Conservation (phyloP, 495 filamentous ascomycete genomes). For the Hypoxylon trugodes region DNA sequence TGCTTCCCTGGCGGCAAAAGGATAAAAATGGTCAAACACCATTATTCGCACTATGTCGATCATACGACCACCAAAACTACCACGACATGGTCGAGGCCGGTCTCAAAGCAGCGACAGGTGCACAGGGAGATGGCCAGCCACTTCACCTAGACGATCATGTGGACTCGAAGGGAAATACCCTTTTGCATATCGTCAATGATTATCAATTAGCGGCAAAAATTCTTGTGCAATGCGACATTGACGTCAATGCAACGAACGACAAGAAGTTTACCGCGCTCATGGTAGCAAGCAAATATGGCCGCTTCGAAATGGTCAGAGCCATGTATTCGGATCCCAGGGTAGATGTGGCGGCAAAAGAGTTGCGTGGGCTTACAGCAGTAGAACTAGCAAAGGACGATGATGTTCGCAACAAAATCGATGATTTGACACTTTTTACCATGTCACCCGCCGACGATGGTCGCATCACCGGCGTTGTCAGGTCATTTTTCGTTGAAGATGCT, state of each 20-base stretch:
- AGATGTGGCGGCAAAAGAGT: conserved; percentile 83
- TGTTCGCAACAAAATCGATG: conserved; percentile 93
- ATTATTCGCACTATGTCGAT: conserved; percentile 90
- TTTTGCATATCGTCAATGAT: conserved; percentile 92
- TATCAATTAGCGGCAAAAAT: conserved; percentile 77
- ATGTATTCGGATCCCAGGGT: conserved; percentile 89
- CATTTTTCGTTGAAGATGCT: conserved; percentile 97
- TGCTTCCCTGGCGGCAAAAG: conserved; percentile 87
- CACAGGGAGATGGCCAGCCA: conserved; percentile 78
- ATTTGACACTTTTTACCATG: conserved; percentile 84
- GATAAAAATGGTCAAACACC: conserved; percentile 98
- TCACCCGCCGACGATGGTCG: conserved; percentile 76
- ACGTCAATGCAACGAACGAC: conserved; percentile 96
- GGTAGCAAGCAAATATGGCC: conserved; percentile 99
- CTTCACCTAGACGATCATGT: conserved; percentile 94
- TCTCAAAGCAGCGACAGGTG: conserved; percentile 73
- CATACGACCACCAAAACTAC: conserved; percentile 93
- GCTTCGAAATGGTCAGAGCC: conserved; percentile 89
- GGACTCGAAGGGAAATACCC: conserved; percentile 90
- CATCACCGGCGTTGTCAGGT: conserved; percentile 93
- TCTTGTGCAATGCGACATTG: conserved; percentile 83
- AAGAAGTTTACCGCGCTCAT: conserved; percentile 95
- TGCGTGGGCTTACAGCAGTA: conserved; percentile 90
- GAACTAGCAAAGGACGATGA: conserved; percentile 99
- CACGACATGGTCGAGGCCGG: conserved; percentile 82